Percentiles rank a stretch among this genome's conserved stretches.
phyloP scores from a whole-genome alignment of 83 land plant genomes.

The Larix sibirica region DNA sequence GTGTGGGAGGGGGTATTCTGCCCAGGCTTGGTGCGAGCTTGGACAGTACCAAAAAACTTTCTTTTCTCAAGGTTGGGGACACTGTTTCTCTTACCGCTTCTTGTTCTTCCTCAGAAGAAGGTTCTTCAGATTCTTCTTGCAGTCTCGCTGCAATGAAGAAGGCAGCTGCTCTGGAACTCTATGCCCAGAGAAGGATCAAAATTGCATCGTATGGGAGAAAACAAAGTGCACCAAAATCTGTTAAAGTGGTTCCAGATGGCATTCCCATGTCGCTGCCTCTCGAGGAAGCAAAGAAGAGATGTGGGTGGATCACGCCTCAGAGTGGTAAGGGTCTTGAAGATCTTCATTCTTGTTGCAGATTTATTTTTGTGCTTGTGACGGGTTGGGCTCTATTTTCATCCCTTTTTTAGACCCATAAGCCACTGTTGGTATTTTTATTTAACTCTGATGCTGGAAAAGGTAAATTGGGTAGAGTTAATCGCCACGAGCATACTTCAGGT shows the following conservation, averaged over 20 bases:
- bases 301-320: constrained; percentile 25
- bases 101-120: constrained; percentile 7
- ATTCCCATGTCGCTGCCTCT: constrained; percentile 5
- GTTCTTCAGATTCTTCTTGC: constrained; percentile 22
- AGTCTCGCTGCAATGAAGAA: constrained; percentile 16
- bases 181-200: constrained; percentile 6
- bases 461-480: neutral
- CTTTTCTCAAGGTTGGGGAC: constrained; percentile 4
- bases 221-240: constrained; percentile 7
- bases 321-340: constrained; percentile 15
- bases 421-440: too few species aligned
- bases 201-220: constrained; percentile 9
- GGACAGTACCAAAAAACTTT: neutral
- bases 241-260: constrained; percentile 23
- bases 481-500: neutral
- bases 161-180: neutral
- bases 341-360: too few species aligned
- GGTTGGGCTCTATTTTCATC: too few species aligned
- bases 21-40: constrained; percentile 1
- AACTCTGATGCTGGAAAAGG: neutral
- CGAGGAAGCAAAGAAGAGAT: constrained; percentile 17
- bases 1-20: neutral
- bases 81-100: constrained; percentile 8
- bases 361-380: too few species aligned
- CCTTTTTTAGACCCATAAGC: too few species aligned